Evolutionary conservation across 495 filamentous ascomycete genomes (phyloP), one percentile per base, ranked within the genome.

Genomic region (Daldinia grandis): DNA sequence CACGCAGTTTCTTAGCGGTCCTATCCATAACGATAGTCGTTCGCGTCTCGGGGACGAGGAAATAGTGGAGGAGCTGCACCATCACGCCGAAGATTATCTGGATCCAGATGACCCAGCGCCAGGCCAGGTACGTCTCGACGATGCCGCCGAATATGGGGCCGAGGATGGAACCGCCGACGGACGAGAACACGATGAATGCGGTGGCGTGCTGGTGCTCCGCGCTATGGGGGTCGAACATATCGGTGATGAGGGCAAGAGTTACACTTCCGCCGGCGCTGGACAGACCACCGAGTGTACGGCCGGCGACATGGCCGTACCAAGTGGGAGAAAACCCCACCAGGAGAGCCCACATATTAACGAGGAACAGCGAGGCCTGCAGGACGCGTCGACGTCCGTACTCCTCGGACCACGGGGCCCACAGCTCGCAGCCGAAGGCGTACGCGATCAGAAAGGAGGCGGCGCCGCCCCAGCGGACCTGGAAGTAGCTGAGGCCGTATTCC

Each of bases 351-450:
- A 87, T 70, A 50, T 90, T 90, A 71, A 90, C 87, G 1, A 90
- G 74, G 47, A 87, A 81, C 31, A 90, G 71, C 62, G 82, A 86
- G 0, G 78, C 44, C 72, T 90, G 88, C 17, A 88, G 76, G 40
- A 89, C 83, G 0, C 82, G 83, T 74, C 83, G 85, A 12, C 88
- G 84, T 12, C 88, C 88, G 51, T 87, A 75, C 55, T 90, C 88
- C 62, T 90, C 88, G 66, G 84, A 87, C 88, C 88, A 90, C 0
- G 88, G 88, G 0, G 88, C 88, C 88, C 88, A 90, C 0, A 90
- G 80, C 68, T 90, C 88, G 77, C 88, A 89, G 25, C 87, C 88
- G 68, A 90, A 89, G 6, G 86, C 87, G 69, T 90, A 90, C 0
- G 86, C 69, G 44, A 90, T 81, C 17, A 90, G 78, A 76, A 89